Conservation (phyloP, 768 basidiomycete species). For the Xerocomus potaroensis region DNA sequence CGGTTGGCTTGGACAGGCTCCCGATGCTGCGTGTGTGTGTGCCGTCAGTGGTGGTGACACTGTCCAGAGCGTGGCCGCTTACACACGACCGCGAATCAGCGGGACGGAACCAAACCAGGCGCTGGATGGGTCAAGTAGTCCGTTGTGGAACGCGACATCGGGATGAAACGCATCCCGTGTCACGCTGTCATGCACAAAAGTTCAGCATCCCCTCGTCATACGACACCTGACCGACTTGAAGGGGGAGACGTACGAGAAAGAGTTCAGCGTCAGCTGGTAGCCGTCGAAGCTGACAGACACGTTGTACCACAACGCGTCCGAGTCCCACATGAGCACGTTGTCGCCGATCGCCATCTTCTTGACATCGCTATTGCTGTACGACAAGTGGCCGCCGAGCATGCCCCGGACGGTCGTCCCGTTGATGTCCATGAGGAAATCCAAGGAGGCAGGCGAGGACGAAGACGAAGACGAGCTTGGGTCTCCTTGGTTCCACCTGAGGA, state of each 20-base stretch:
- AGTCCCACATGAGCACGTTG: slow-evolving; percentile 11
- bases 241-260: slow-evolving; percentile 8
- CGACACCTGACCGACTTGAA: too few relatives aligned
- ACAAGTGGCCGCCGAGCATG: not conserved
- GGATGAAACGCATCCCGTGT: slow-evolving; percentile 12
- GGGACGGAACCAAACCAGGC: slow-evolving; percentile 13
- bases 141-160: slow-evolving; percentile 11
- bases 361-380: not conserved
- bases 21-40: slow-evolving; percentile 2
- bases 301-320: slow-evolving; percentile 12
- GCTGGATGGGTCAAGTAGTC: slow-evolving; percentile 6
- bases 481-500: slow-evolving; percentile 15
- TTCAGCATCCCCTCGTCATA: not conserved
- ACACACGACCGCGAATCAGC: slow-evolving; percentile 10
- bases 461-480: slow-evolving; percentile 1
- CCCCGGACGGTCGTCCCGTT: slow-evolving; percentile 9
- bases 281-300: slow-evolving; percentile 5
- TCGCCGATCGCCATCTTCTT: slow-evolving; percentile 8
- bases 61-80: not conserved
- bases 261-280: slow-evolving; percentile 7
- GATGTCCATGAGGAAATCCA: slow-evolving; percentile 8
- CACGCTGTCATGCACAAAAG: slow-evolving; percentile 1
- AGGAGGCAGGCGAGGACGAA: not conserved
- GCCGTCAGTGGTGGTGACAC: not conserved
- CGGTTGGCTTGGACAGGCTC: slow-evolving; percentile 1